Evolutionary conservation across 495 filamentous ascomycete species (phyloP), one percentile per base, ranked within the genome.

Genomic region (Aspergillus avenaceus): DNA sequence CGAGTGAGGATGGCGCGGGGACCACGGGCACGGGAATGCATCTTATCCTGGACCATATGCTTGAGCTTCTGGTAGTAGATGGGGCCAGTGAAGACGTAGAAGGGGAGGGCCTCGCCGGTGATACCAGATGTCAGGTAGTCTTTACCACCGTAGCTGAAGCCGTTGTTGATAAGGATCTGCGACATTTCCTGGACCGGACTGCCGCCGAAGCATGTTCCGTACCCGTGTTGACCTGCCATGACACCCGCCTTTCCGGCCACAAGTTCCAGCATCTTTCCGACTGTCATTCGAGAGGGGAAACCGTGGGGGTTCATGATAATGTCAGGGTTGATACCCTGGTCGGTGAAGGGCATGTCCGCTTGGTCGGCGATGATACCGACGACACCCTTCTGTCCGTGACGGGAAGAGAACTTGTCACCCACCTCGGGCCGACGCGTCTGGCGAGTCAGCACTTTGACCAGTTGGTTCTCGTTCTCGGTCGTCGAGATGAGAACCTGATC

Each of bases 241-340:
- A 97, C 84, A 21, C 91, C 87, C 3, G 95, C 92, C 69, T 99
- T 99, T 41, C 95, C 95, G 1, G 92, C 86, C 11, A 99, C 77
- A 36, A 96, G 85, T 66, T 99, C 93, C 44, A 99, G 78, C 77
- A 99, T 89, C 67, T 99, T 97, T 8, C 95, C 93, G 56, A 99
- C 95, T 41, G 93, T 99, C 93, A 99, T 99, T 65, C 93, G 93
- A 9, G 91, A 97, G 7, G 93, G 93, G 78, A 99, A 97, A 82
- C 95, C 93, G 70, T 99, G 93, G 1, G 93, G 93, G 73, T 99
- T 99, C 95, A 99, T 99, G 82, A 99, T 99, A 61, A 99, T 93
- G 65, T 99, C 93, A 0, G 93, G 93, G 31, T 81, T 82, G 53
- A 99, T 85, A 4, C 93, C 95, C 29, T 80, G 74, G 68, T 97